Percentiles rank a stretch among this genome's conserved stretches.
Conservation (phyloP, 2,329 filamentous ascomycete genomes). For the Aspergillus pseudonomiae region DNA sequence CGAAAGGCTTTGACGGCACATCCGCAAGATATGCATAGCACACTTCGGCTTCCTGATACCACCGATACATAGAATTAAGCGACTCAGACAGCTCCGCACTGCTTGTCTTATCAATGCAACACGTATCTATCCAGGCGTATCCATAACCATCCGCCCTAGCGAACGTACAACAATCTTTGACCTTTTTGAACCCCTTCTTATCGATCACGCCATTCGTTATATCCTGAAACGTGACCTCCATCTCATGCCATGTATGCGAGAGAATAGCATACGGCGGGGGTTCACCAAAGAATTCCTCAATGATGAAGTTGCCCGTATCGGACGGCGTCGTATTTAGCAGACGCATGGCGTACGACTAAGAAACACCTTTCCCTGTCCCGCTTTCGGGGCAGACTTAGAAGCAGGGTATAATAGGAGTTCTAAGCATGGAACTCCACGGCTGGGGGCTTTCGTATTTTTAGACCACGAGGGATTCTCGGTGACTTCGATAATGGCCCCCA, state of each 20-base stretch:
- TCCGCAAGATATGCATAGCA: not conserved
- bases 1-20: not conserved
- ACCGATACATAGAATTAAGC: not conserved
- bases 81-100: slow-evolving; percentile 1
- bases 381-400: not conserved
- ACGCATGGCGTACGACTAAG: not conserved
- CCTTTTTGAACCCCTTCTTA: not conserved
- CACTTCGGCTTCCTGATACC: not conserved
- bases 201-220: not conserved
- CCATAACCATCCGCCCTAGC: not conserved
- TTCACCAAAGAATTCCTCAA: not conserved
- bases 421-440: not conserved
- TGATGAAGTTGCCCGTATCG: not conserved
- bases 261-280: not conserved
- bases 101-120: slow-evolving; percentile 4
- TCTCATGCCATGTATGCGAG: not conserved
- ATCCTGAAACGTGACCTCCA: not conserved
- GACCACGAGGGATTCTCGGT: not conserved
- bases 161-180: not conserved
- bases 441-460: not conserved
- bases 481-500: not conserved
- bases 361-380: too few relatives aligned
- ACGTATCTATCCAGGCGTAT: not conserved
- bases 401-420: not conserved
- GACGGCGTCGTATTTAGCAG: not conserved